Evolutionary conservation across 2,329 filamentous ascomycete genomes (phyloP), one percentile per base, ranked within the genome.

Genomic region (Chrysoporthe austroafricana): DNA sequence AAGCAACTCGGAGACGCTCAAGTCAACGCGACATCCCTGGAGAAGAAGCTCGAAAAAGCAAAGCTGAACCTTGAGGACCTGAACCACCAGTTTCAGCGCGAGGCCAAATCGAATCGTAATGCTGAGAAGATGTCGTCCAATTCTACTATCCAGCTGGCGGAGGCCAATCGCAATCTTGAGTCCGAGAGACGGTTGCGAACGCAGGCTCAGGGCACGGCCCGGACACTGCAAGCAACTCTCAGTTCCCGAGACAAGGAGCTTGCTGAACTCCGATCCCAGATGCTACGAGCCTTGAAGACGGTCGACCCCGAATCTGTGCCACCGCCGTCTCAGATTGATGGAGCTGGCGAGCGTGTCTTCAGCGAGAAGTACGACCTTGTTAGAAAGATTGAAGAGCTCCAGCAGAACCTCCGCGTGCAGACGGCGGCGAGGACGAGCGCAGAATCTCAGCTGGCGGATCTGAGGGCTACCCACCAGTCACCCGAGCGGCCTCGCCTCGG

Each of bases 31-130:
- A 91, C 91, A 0, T 91, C 92, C 1, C 81, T 97, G 8, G 94
- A 97, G 77, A 98, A 98, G 83, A 93, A 96, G 77, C 91, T 96
- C 63, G 95, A 98, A 79, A 97, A 97, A 79, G 84, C 98, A 39
- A 88, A 94, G 63, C 85, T 98, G 54, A 94, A 87, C 74, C 80
- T 98, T 9, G 95, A 99, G 77, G 95, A 99, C 77, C 83, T 97
- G 46, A 97, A 93, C 73, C 95, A 98, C 73, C 94, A 98, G 78
- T 86, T 97, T 64, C 91, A 92, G 62, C 87, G 94, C 42, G 95
- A 97, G 79, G 93, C 94, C 75, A 96, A 97, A 81, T 89, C 90
- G 26, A 96, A 90, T 75, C 90, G 95, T 69, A 96, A 92, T 76
- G 95, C 94, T 4, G 95, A 98, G 79, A 97, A 97, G 77, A 87